Base-by-base conservation (phyloP, 1,284 basidiomycete species). In the Veloporphyrellus conicus region DNA sequence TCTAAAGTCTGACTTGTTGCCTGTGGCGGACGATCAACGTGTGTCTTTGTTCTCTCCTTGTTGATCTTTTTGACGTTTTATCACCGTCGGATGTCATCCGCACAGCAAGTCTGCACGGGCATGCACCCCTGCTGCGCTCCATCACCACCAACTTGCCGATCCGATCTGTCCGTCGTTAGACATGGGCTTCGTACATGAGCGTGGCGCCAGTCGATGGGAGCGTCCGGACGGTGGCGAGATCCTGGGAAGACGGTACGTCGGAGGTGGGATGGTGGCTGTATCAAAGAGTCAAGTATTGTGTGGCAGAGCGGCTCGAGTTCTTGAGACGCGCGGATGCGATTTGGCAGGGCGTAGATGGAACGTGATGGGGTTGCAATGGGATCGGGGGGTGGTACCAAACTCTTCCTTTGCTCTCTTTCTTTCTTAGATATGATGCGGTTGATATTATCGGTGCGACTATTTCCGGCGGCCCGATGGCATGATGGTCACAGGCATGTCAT, bases 251-350 rank as follows among this genome's bases (percentile, higher is more conserved):
- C 18, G 64, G 63, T 28, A 36, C 59, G 6, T 41, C 69, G 42
- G 72, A 76, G 51, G 53, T 77, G 25, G 79, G 79, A 43, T 73
- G 71, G 48, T 84, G 82, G 79, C 75, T 81, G 3, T 72, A 71
- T 49, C 61, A 75, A 42, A 64, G 79, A 22, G 73, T 71, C 25
- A 63, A 70, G 50, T 79, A 77, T 55, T 76, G 81, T 53, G 69
- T 70, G 5, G 66, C 63, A 9, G 80, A 84, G 55, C 83, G 80
- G 81, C 65, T 85, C 22, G 80, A 83, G 58, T 80, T 78, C 69
- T 61, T 75, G 14, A 78, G 74, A 0, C 81, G 80, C 47, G 72
- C 75, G 43, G 77, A 77, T 47, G 76, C 76, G 29, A 47, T 68
- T 14, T 33, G 32, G 32, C 4, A 33, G 32, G 32, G 32, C 14